Percentiles rank a stretch among this genome's conserved stretches.
These are phyloP conservation scores for Fusarium nodosum DNA, from an alignment of 2,329 filamentous ascomycete genomes.

Conservation along the genomic window DNA sequence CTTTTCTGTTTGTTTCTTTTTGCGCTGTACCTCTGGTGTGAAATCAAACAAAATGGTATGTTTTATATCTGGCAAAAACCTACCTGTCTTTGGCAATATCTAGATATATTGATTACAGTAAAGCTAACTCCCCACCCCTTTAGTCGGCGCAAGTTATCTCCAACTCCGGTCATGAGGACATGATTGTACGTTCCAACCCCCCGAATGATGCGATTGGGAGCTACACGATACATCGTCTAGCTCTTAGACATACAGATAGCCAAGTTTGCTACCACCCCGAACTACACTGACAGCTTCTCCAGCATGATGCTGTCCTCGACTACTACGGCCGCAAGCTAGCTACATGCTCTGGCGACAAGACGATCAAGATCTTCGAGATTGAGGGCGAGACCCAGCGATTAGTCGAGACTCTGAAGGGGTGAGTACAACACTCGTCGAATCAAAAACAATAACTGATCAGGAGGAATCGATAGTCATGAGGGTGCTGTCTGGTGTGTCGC, in stretches of 20 bases:
- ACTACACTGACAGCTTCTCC: slow-evolving; percentile 42
- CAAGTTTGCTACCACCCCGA: slow-evolving; percentile 14
- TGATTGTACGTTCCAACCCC: slow-evolving; percentile 83
- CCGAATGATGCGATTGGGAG: slow-evolving; percentile 22
- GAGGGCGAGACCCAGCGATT: slow-evolving; percentile 92
- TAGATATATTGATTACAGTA: slow-evolving; percentile 6
- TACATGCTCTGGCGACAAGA: slow-evolving; percentile 97
- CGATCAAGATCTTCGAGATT: slow-evolving; percentile 99
- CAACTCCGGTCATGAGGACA: slow-evolving; percentile 85
- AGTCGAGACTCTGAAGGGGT: slow-evolving; percentile 95
- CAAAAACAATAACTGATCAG: slow-evolving; percentile 32
- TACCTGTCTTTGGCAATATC: neutral
- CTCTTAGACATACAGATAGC: slow-evolving; percentile 1
- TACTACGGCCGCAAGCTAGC: slow-evolving; percentile 97
- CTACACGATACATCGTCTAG: slow-evolving; percentile 12
- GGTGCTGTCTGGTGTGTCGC: slow-evolving; percentile 98
- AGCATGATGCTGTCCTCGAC: slow-evolving; percentile 98
- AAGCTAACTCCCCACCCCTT: slow-evolving; percentile 49
- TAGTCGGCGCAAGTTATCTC: slow-evolving; percentile 61
- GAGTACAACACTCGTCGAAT: slow-evolving; percentile 50
- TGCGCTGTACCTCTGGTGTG: slow-evolving; percentile 34
- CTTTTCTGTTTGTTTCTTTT: slow-evolving; percentile 29
- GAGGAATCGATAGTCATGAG: slow-evolving; percentile 77
- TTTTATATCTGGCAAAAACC: neutral
- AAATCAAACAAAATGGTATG: slow-evolving; percentile 48